Conservation (phyloP, 768 basidiomycete species). For the Boletellus sp. region DNA sequence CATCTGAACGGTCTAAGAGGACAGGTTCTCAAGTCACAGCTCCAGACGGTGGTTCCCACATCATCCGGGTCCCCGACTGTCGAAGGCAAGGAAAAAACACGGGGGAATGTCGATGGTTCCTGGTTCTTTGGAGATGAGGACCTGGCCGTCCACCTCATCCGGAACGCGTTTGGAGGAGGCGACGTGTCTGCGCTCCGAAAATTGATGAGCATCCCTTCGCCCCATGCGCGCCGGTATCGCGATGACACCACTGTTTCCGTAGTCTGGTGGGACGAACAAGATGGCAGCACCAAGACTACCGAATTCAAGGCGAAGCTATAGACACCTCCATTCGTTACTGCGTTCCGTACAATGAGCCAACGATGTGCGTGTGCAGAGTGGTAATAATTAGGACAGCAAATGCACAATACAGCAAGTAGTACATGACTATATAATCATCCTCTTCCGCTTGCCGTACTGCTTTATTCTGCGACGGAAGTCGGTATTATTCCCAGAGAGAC, state of each 20-base stretch:
- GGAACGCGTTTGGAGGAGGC: conserved; percentile 91
- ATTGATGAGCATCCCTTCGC: conserved; percentile 79
- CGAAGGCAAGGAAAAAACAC: conserved; percentile 56
- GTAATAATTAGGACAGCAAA: conserved; percentile 4
- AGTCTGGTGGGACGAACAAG: conserved; percentile 76
- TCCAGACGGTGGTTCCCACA: conserved; percentile 55
- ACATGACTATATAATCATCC: conserved; percentile 34
- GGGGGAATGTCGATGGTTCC: conserved; percentile 38
- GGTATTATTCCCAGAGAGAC: conserved; percentile 35
- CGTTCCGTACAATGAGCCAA: neutral
- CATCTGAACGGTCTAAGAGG: conserved; percentile 73
- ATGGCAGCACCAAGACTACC: conserved; percentile 35
- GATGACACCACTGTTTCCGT: conserved; percentile 87
- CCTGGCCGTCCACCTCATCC: conserved; percentile 75
- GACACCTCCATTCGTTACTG: neutral
- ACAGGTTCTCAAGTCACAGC: conserved; percentile 52
- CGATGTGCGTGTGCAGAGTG: neutral
- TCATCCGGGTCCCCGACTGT: conserved; percentile 48
- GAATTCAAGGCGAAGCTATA: conserved; percentile 53
- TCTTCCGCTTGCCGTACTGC: conserved; percentile 34
- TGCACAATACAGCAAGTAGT: conserved; percentile 9
- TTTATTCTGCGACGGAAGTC: conserved; percentile 20
- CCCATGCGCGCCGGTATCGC: conserved; percentile 69
- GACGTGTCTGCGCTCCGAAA: conserved; percentile 55
- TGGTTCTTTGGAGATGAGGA: conserved; percentile 85